A percentile compares a stretch with the other conserved stretches of the same genome.
Conservation (phyloP, 441 rosid species). For the Pelargonium australe region DNA sequence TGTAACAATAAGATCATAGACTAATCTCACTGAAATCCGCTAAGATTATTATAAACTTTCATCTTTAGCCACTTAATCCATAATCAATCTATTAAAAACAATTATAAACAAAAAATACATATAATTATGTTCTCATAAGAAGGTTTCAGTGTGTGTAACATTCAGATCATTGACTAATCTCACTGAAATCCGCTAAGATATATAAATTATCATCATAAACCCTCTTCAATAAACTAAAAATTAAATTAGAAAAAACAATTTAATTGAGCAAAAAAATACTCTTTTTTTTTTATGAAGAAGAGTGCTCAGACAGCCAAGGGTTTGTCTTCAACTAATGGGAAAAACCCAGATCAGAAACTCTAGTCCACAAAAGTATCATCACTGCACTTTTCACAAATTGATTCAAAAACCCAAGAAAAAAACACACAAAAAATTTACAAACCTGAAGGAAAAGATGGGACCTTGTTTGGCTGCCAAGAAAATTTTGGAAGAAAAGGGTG, state of each 20-base stretch:
- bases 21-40: conserved; percentile 95
- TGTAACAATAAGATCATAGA: conserved; percentile 94
- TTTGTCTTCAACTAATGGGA: conserved; percentile 66
- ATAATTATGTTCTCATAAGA: no score
- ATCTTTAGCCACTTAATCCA: conserved; percentile 47
- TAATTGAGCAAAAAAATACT: no score
- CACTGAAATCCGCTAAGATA: conserved; percentile 99
- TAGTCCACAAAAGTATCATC: conserved; percentile 90
- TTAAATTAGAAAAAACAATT: no score
- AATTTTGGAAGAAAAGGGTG: no score
- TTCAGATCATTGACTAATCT: conserved; percentile 75
- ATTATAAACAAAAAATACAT: no score
- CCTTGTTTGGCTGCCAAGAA: no score
- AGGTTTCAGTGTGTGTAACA: conserved; percentile 97
- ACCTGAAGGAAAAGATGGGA: no score
- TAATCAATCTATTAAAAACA: no score
- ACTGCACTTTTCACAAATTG: conserved; percentile 28
- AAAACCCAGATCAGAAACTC: conserved; percentile 89
- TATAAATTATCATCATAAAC: conserved; percentile 64
- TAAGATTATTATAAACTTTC: conserved; percentile 60
- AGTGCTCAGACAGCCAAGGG: conserved; percentile 99
- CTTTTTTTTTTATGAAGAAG: no score
- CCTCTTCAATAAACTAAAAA: no score
- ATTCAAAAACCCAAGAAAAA: background rate
- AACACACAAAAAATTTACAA: background rate